phyloP scores from a whole-genome alignment of 352 stramenopile genomes.

The Phytophthora pluvialis region DNA sequence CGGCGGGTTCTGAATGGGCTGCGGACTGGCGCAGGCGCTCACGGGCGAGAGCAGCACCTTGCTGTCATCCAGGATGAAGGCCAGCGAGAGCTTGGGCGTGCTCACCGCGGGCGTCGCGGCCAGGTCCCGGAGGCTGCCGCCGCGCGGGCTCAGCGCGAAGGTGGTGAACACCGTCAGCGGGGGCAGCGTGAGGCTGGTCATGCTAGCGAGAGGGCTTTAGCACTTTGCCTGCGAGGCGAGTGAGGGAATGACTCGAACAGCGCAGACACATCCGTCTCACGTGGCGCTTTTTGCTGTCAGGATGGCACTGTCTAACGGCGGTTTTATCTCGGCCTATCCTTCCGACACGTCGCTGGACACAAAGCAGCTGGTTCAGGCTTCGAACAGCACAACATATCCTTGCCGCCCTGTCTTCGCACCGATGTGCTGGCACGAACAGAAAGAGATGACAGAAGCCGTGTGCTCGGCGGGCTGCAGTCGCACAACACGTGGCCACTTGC shows the following conservation, averaged over 20 bases:
- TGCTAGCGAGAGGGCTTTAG: background rate
- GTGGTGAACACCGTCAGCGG: constrained; percentile 16
- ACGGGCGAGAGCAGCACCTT: constrained; percentile 17
- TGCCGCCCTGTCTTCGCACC: background rate
- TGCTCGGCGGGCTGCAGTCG: background rate
- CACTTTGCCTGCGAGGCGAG: constrained; percentile 2
- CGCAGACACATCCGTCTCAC: constrained; percentile 8
- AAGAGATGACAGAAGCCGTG: constrained; percentile 29
- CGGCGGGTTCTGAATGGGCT: background rate
- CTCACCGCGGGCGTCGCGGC: background rate
- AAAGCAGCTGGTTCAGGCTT: constrained; percentile 5
- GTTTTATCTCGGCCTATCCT: constrained; percentile 11
- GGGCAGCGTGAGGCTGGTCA: constrained; percentile 23
- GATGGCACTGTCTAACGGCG: constrained; percentile 14
- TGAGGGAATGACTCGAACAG: constrained; percentile 7
- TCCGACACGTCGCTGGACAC: constrained; percentile 15
- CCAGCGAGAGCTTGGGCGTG: constrained; percentile 29
- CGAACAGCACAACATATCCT: constrained; percentile 24
- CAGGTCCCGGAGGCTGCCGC: background rate
- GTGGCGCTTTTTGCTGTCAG: constrained; percentile 20
- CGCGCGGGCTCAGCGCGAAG: constrained; percentile 6
- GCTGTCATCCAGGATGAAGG: constrained; percentile 35
- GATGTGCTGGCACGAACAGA: constrained; percentile 30
- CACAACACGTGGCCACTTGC: background rate
- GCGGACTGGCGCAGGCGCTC: background rate